phyloP scores from a whole-genome alignment of 306 rosid genomes.

The Mimosa pudica region DNA sequence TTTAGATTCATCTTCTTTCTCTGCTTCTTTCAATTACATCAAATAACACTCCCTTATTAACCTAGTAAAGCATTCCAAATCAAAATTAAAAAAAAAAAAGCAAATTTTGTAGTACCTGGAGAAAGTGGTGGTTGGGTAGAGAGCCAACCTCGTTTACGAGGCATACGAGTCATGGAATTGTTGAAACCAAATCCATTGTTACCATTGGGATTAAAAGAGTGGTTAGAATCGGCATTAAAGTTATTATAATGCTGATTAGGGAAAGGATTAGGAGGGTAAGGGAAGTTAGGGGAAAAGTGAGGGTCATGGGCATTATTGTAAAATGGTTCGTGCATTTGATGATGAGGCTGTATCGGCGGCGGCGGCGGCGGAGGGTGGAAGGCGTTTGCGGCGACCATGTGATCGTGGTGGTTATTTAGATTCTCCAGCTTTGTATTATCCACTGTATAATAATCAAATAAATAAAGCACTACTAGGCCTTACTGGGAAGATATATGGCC shows the following conservation, averaged over 20 bases:
- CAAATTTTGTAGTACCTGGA: constrained; percentile 2
- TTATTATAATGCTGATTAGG: neutral
- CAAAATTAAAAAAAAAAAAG: neutral
- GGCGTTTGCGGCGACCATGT: neutral
- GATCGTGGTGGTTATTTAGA: constrained; percentile 5
- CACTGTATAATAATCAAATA: neutral
- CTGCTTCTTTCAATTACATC: neutral
- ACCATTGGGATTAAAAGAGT: neutral
- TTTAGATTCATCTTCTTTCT: too few species aligned
- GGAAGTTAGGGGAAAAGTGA: constrained; percentile 1
- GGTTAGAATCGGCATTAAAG: neutral
- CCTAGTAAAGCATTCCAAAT: neutral
- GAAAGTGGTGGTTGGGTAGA: constrained; percentile 1
- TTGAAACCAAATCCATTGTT: constrained; percentile 26
- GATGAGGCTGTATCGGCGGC: neutral
- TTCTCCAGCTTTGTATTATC: constrained; percentile 12
- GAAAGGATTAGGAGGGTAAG: constrained; percentile 14
- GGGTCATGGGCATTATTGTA: constrained; percentile 10
- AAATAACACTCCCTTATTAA: neutral
- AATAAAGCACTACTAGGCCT: neutral
- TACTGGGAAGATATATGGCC: neutral
- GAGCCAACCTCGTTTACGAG: constrained; percentile 25
- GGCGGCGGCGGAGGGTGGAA: constrained; percentile 1
- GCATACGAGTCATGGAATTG: constrained; percentile 20
- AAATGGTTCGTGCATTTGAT: neutral